These are phyloP conservation scores for Colletotrichum sp. DNA, from an alignment of 2,329 filamentous ascomycete genomes.

Conservation along the genomic window DNA sequence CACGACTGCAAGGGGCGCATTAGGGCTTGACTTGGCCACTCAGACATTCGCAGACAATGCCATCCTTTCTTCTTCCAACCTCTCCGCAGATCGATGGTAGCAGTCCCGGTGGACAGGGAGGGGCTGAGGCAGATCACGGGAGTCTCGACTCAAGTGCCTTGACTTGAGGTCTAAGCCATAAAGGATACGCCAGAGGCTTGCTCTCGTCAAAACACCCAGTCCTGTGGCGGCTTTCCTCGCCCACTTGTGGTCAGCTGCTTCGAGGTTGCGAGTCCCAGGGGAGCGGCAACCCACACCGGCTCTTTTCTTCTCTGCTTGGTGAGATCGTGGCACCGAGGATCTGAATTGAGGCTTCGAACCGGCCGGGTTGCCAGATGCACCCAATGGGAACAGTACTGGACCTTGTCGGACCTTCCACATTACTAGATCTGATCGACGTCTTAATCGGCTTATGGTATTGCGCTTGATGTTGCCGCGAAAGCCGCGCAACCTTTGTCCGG, in stretches of 20 bases:
- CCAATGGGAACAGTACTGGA: background rate
- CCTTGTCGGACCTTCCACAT: background rate
- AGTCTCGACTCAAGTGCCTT: background rate
- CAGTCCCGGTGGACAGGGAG: conserved; percentile 14
- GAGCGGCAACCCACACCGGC: background rate
- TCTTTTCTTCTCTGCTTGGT: background rate
- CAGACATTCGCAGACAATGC: background rate
- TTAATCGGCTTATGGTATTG: background rate
- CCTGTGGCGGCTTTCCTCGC: background rate
- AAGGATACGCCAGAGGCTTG: background rate
- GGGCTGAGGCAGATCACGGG: conserved; percentile 10
- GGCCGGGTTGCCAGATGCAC: background rate
- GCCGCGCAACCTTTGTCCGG: background rate
- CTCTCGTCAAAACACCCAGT: background rate
- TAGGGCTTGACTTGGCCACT: background rate
- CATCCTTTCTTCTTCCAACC: conserved; percentile 11
- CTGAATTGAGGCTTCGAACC: conserved; percentile 1
- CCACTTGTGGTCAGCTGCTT: background rate
- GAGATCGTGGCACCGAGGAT: conserved; percentile 15
- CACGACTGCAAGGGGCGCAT: conserved; percentile 10
- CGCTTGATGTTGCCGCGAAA: background rate
- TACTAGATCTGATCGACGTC: background rate
- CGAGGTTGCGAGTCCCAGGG: background rate
- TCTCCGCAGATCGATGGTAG: conserved; percentile 21
- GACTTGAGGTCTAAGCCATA: background rate